Evolutionary conservation across 352 stramenopile genomes (phyloP), one percentile per base, ranked within the genome.

Genomic region (Pythium oligandrum): DNA sequence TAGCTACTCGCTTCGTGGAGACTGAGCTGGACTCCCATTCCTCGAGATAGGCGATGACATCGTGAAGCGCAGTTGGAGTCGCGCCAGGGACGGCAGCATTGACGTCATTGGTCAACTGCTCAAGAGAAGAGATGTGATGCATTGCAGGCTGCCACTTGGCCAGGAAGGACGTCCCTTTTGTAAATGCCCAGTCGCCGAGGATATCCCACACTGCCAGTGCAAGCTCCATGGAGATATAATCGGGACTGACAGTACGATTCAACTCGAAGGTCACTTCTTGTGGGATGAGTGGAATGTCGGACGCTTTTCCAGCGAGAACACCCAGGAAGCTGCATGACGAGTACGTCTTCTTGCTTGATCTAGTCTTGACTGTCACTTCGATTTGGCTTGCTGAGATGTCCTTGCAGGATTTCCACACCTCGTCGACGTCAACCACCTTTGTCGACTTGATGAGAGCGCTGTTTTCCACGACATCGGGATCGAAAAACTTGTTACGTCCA

Each of bases 211-310:
- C 31, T 2, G 48, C 55, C 8, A 73, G 44, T 2, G 78, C 75
- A 1, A 69, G 47, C 1, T 70, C 69, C 8, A 86, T 59, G 1
- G 78, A 70, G 3, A 88, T 56, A 17, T 38, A 53, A 1, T 59
- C 45, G 2, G 42, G 26, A 8, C 58, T 32, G 8, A 11, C 40
- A 3, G 58, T 80, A 4, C 53, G 30, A 46, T 88, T 88, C 51
- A 86, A 58, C 57, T 88, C 78, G 39, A 88, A 88, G 6, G 60
- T 68, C 32, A 53, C 63, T 43, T 88, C 71, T 26, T 64, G 45
- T 48, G 56, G 55, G 4, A 44, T 49, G 2, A 79, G 58, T 2
- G 65, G 46, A 0, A 78, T n/a, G 6, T 17, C 32, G 11, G 51
- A 30, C 3, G 45, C 49, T 9, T 51, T 55, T 4, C 46, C 45